Conservation (phyloP, 2,329 filamentous ascomycete species). For the Lojkania enalia region DNA sequence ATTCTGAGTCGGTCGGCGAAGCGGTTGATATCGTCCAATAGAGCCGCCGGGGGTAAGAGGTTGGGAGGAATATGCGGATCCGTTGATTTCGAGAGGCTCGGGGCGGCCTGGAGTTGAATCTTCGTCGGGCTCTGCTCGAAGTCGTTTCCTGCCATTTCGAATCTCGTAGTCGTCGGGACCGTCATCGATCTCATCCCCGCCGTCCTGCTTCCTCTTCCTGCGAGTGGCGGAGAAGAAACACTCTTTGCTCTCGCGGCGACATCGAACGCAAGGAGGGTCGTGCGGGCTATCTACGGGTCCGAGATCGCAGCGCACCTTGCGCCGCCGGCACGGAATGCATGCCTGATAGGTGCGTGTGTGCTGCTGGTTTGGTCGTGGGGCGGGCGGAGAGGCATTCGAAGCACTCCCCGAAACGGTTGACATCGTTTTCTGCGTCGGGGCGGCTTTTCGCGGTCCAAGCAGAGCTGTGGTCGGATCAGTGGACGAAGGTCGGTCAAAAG, state of each 20-base stretch:
- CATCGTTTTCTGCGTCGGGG: slow-evolving; percentile 18
- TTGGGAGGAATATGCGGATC: slow-evolving; percentile 40
- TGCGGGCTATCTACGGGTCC: slow-evolving; percentile 88
- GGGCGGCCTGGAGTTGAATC: slow-evolving; percentile 49
- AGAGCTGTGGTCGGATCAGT: slow-evolving; percentile 14
- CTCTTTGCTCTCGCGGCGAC: slow-evolving; percentile 91
- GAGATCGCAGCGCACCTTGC: slow-evolving; percentile 63
- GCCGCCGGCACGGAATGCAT: slow-evolving; percentile 58
- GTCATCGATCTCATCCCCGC: slow-evolving; percentile 49
- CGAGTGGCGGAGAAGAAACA: slow-evolving; percentile 96
- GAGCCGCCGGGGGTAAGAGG: slow-evolving; percentile 70
- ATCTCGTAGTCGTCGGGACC: slow-evolving; percentile 65
- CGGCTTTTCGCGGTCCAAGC: slow-evolving; percentile 29
- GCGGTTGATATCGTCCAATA: slow-evolving; percentile 65
- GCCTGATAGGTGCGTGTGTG: slow-evolving; percentile 49
- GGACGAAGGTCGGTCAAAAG: not conserved
- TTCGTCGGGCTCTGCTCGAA: slow-evolving; percentile 54
- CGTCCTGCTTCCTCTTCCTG: slow-evolving; percentile 73
- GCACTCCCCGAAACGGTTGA: slow-evolving; percentile 22
- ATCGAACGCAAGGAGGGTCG: slow-evolving; percentile 91
- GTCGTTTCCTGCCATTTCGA: slow-evolving; percentile 73
- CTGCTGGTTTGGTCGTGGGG: slow-evolving; percentile 12
- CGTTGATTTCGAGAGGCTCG: slow-evolving; percentile 24
- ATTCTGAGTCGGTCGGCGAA: slow-evolving; percentile 61
- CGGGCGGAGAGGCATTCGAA: slow-evolving; percentile 30